These are phyloP conservation scores for Tetraselmis chui DNA, from an alignment of 139 green algal species.

Conservation along the genomic window DNA sequence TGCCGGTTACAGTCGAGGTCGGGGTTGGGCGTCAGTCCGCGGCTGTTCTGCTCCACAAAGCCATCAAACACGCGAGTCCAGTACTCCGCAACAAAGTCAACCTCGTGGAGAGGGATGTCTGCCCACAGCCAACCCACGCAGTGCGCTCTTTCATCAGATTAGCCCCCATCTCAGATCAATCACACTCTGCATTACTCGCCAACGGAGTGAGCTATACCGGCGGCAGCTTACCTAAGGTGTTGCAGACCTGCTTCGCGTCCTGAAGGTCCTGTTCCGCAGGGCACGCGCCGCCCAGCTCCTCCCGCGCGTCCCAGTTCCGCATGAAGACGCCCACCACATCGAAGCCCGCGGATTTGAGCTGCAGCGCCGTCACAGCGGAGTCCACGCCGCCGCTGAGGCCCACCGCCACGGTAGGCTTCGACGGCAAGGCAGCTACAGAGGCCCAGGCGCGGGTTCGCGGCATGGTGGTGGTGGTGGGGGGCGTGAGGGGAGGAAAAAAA, in stretches of 20 bases:
- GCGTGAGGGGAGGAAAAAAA: background rate
- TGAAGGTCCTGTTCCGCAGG: conserved; percentile 6
- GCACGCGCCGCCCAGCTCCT: conserved; percentile 55
- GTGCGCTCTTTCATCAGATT: background rate
- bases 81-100: conserved; percentile 65
- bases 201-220: no score
- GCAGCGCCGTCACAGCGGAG: conserved; percentile 60
- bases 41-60: conserved; percentile 44
- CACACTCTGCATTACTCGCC: no score
- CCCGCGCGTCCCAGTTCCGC: conserved; percentile 75
- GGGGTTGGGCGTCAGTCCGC: conserved; percentile 73
- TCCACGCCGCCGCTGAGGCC: conserved; percentile 76
- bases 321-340: conserved; percentile 65
- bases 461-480: background rate
- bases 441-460: no score
- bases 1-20: conserved; percentile 78
- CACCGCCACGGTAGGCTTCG: conserved; percentile 39
- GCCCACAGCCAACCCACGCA: conserved; percentile 1
- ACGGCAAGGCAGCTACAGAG: background rate
- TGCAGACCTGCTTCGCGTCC: background rate
- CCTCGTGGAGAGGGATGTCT: conserved; percentile 55
- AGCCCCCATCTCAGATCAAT: no score
- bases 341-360: conserved; percentile 41
- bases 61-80: conserved; percentile 68
- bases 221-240: background rate